Base-by-base conservation (phyloP, 257 asterid genomes). In the Fraxinus quadrangulata region DNA sequence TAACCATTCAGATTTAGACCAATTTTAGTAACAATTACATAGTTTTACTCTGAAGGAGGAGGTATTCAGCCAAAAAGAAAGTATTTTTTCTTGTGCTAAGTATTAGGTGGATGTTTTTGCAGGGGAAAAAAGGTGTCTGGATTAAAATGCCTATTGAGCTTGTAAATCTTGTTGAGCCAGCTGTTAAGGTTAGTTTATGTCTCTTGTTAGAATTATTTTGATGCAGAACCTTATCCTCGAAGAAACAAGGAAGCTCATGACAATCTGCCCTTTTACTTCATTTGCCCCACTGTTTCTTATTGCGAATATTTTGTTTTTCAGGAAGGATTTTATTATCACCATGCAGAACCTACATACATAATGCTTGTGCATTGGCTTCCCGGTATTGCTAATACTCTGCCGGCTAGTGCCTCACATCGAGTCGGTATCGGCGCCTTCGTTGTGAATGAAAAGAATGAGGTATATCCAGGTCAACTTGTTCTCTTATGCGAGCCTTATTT, bases 251-350 rank as follows among this genome's bases (percentile, higher is more conserved):
- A 19, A 13, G 3, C 21, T 37, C 7, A 31, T 59, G 69, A 26
- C 42, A 23, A 49, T 37, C 0, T 24, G 28, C 28, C 28, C 28
- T 45, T 14, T 61, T 54, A 45, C 56, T 65, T 66, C 74, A 14
- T 51, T 69, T 81, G n/a, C 28, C 70, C 66, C 34, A 37, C 69
- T 71, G 28, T 26, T 19, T 73, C 45, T 39, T 45, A 69, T 63
- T 54, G 59, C 75, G 45, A 14, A 69, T 71, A 28, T 70, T 24
- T 24, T 68, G 67, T 80, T 76, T 81, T 89, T 67, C 90, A 92
- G 99, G 97, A 91, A 86, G 99, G 99, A 56, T 96, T 96, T 88
- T 88, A 86, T 77, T 96, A 86, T 83, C 98, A 96, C 90, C 99
- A 96, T 67, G 99, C 98, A 40, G 99, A 96, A 83, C 92, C 97